Percentiles rank a stretch among this genome's conserved stretches.
These are phyloP conservation scores for Teunomyces barrocoloradensis DNA, from an alignment of 805 yeast species.

Conservation along the genomic window DNA sequence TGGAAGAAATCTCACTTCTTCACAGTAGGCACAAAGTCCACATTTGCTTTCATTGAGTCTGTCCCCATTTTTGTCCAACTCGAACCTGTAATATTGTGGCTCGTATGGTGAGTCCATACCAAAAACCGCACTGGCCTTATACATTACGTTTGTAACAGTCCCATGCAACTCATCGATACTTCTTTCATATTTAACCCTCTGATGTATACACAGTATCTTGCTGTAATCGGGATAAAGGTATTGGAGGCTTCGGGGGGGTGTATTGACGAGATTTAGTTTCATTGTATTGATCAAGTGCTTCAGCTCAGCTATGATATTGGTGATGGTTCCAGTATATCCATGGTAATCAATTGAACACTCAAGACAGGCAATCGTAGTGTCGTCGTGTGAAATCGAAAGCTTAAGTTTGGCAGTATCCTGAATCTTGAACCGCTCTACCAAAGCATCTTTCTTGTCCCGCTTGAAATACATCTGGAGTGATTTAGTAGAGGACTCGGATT, in stretches of 20 bases:
- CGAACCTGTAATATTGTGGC: constrained; percentile 29
- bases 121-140: constrained; percentile 21
- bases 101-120: constrained; percentile 25
- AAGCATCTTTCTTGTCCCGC: background rate
- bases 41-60: constrained; percentile 25
- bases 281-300: constrained; percentile 6
- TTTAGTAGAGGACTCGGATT: background rate
- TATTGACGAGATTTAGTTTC: background rate
- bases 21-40: constrained; percentile 34
- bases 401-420: background rate
- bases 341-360: constrained; percentile 7
- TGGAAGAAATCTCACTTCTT: constrained; percentile 26
- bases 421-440: background rate
- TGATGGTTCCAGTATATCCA: constrained; percentile 7
- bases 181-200: constrained; percentile 16
- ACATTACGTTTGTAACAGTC: constrained; percentile 21
- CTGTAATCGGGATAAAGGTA: background rate
- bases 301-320: background rate
- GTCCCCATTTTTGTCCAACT: constrained; percentile 19
- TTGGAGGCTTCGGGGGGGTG: background rate
- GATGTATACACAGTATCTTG: constrained; percentile 8
- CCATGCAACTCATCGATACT: constrained; percentile 15
- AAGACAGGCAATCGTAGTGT: constrained; percentile 7
- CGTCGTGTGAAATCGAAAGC: background rate
- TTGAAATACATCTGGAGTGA: background rate